Base-by-base conservation (phyloP, 192 early-diverging fungal species). In the Entrophospora sp. region DNA sequence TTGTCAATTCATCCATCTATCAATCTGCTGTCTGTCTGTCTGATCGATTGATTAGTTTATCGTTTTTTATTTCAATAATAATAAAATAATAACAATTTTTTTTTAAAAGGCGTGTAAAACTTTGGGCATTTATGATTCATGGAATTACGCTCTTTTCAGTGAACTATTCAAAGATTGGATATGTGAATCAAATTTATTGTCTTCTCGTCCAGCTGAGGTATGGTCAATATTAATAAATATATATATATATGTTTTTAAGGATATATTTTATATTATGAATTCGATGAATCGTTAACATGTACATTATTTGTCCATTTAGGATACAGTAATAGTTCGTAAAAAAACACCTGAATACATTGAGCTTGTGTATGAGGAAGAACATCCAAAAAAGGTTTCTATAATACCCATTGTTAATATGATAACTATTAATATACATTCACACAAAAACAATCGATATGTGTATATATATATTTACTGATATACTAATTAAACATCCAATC, bases 71-170 rank as follows among this genome's bases (percentile, higher is more conserved):
- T 31, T 31, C 14, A 30, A 8, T 10, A 46, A 45, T 25, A 31
- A 20, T 18, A 16, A 13, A 42, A 27, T 13, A 40, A 22, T 13
- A 3, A 10, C 24, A 5, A 32, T 5, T 20, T 59, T 12, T 25
- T 10, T 8, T 25, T 28, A 20, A 16, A n/a, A 66, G 64, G 64
- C 64, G 8, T 66, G 64, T 28, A 52, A 36, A 55, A 66, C 52
- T 28, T 32, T 66, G 27, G 51, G 35, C 1, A 56, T 66, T 12
- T 66, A 66, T 43, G 64, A 66, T 36, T 66, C 49, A 4, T 66
- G 64, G 64, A 66, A 66, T 55, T 52, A 66, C 30, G 64, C 64
- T 42, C 37, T 66, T 25, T 66, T 55, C 30, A 66, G 64, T 40
- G 28, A 51, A 55, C 37, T 66, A 27, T 66, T 66, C 36, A 52